phyloP scores from a whole-genome alignment of 2,329 filamentous ascomycete species.

The Aspergillus novofumigatus region DNA sequence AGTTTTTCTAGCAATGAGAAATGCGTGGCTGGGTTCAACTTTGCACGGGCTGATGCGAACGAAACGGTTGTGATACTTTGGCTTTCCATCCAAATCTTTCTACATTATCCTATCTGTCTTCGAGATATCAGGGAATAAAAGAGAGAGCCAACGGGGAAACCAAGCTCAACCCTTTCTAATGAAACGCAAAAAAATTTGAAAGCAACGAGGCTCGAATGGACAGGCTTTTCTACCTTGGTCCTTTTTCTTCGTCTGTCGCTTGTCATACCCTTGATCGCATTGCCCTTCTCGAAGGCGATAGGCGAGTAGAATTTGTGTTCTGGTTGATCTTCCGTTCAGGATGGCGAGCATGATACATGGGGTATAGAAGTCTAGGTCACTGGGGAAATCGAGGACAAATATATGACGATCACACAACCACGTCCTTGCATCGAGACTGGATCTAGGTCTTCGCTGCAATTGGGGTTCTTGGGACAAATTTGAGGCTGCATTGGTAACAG shows the following conservation, averaged over 20 bases:
- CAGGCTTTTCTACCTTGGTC: neutral
- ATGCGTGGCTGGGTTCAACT: conserved; percentile 1
- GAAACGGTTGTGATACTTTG: conserved; percentile 27
- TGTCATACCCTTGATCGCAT: neutral
- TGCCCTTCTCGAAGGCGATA: neutral
- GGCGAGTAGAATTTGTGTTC: neutral
- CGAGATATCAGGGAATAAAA: conserved; percentile 13
- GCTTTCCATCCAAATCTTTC: conserved; percentile 5
- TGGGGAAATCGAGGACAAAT: too few relatives aligned
- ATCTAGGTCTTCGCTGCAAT: neutral
- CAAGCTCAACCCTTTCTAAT: conserved; percentile 23
- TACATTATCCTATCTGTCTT: conserved; percentile 13
- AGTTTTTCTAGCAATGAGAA: neutral
- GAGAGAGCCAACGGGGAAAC: conserved; percentile 8
- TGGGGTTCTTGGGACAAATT: neutral
- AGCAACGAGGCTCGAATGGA: conserved; percentile 18
- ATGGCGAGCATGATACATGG: too few relatives aligned
- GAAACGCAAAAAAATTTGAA: conserved; percentile 27
- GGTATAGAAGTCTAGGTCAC: neutral
- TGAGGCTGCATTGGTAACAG: too few relatives aligned
- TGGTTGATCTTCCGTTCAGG: neutral
- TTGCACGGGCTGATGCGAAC: conserved; percentile 29
- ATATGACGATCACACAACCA: too few relatives aligned
- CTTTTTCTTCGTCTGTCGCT: neutral
- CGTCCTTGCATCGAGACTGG: too few relatives aligned